A percentile compares a stretch with the other conserved stretches of the same genome.
phyloP scores from a whole-genome alignment of 768 basidiomycete genomes.

The Boletus speciosus region DNA sequence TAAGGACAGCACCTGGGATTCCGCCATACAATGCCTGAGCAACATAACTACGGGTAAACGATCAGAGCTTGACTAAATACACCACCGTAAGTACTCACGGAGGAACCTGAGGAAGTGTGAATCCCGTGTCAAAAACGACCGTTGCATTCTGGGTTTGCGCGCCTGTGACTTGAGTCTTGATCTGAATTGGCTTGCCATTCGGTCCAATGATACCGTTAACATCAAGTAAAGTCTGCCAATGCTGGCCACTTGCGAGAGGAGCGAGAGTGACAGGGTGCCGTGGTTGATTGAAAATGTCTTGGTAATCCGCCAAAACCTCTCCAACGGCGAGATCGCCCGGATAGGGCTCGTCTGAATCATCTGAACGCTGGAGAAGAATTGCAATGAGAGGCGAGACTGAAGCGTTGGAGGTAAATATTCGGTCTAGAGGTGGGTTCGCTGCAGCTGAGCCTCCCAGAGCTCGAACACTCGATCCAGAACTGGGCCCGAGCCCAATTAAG shows the following conservation, averaged over 20 bases:
- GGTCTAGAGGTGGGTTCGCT: conserved; percentile 57
- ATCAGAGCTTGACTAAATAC: conserved; percentile 14
- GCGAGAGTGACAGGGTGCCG: conserved; percentile 47
- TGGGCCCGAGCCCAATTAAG: conserved; percentile 60
- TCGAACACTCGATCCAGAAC: conserved; percentile 49
- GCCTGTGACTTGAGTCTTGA: conserved; percentile 44
- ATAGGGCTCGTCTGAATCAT: conserved; percentile 49
- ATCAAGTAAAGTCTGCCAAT: conserved; percentile 66
- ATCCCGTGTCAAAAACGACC: conserved; percentile 67
- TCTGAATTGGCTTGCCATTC: conserved; percentile 46
- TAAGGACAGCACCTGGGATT: conserved; percentile 50
- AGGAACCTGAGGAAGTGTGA: conserved; percentile 62
- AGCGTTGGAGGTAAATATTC: conserved; percentile 58
- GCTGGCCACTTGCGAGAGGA: conserved; percentile 43
- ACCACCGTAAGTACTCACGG: conserved; percentile 30
- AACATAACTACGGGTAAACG: conserved; percentile 37
- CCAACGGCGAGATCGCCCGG: conserved; percentile 64
- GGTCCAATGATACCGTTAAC: conserved; percentile 60
- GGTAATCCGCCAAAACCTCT: conserved; percentile 49
- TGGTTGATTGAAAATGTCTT: conserved; percentile 47
- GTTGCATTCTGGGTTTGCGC: conserved; percentile 47
- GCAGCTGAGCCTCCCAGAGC: conserved; percentile 29
- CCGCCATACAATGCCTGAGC: conserved; percentile 59
- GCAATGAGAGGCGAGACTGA: conserved; percentile 60
- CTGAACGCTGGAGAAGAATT: conserved; percentile 57